Conservation (phyloP, 1,284 basidiomycete species). For the Irpex sp. region DNA sequence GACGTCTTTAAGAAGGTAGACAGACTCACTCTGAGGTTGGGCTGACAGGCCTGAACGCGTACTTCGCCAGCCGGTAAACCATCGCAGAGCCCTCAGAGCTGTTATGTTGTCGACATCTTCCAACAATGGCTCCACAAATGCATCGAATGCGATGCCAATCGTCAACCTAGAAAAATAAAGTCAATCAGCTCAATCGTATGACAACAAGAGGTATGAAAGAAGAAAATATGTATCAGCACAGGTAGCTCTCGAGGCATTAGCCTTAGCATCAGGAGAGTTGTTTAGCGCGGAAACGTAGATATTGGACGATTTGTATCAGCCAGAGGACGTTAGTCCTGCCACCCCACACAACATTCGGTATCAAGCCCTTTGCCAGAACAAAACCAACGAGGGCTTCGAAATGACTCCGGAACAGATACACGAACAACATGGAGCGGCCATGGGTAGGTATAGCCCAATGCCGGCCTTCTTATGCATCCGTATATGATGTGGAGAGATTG, state of each 20-base stretch:
- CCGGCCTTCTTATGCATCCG: conserved; percentile 88
- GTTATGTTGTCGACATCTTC: conserved; percentile 58
- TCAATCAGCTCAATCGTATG: conserved; percentile 18
- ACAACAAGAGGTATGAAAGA: conserved; percentile 3
- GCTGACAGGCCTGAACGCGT: conserved; percentile 73
- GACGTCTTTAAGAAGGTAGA: background rate
- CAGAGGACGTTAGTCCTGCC: conserved; percentile 43
- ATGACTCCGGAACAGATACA: conserved; percentile 17
- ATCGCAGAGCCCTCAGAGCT: conserved; percentile 34
- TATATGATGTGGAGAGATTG: conserved; percentile 14
- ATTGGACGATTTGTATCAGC: conserved; percentile 91
- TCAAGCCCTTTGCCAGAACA: conserved; percentile 17
- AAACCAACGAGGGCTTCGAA: conserved; percentile 57
- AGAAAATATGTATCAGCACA: conserved; percentile 58
- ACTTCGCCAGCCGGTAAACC: conserved; percentile 75
- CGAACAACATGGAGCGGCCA: conserved; percentile 39
- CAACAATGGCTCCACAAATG: conserved; percentile 74
- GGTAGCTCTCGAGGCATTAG: conserved; percentile 80
- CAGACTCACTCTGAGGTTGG: conserved; percentile 54
- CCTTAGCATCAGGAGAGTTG: conserved; percentile 77
- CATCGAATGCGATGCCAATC: conserved; percentile 68
- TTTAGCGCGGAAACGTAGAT: conserved; percentile 56
- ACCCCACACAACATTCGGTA: conserved; percentile 12
- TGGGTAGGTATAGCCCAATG: conserved; percentile 67
- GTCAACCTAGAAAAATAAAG: conserved; percentile 43